Conservation (phyloP, 2,329 filamentous ascomycete genomes). For the Colletotrichum graminicola region DNA sequence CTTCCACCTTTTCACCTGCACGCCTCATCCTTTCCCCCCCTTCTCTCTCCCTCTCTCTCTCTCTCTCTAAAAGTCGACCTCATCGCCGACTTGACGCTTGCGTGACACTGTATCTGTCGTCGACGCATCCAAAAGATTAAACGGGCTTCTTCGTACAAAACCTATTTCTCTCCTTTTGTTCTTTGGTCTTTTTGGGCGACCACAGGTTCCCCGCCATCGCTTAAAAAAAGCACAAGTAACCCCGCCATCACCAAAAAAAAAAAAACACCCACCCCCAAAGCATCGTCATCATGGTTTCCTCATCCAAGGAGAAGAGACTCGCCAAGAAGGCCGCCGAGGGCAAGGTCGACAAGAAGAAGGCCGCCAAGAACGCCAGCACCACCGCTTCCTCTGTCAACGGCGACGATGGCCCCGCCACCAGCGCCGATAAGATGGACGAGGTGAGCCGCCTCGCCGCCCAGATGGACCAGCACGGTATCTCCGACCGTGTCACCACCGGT, state of each 20-base stretch:
- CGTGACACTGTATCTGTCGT: conserved; percentile 33
- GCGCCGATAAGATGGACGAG: conserved; percentile 79
- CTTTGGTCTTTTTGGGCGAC: conserved; percentile 22
- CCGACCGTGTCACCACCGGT: conserved; percentile 97
- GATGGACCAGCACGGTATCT: conserved; percentile 95
- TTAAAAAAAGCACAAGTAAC: conserved; percentile 34
- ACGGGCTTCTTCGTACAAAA: conserved; percentile 4
- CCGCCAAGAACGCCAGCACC: conserved; percentile 64
- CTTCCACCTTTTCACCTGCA: conserved; percentile 29
- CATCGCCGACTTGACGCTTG: conserved; percentile 37
- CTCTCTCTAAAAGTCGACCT: conserved; percentile 28
- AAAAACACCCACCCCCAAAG: not conserved
- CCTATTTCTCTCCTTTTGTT: conserved; percentile 14
- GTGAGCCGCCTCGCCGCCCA: conserved; percentile 91
- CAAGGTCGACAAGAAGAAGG: conserved; percentile 76
- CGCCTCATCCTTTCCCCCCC: conserved; percentile 23
- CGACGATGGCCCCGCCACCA: conserved; percentile 79
- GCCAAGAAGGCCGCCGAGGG: conserved; percentile 79
- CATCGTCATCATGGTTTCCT: conserved; percentile 69
- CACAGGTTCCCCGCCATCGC: conserved; percentile 41
- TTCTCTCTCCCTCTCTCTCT: not conserved
- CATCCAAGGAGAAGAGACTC: conserved; percentile 78
- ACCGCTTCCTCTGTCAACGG: conserved; percentile 76
- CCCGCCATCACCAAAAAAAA: conserved; percentile 39
- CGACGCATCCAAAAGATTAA: conserved; percentile 18